These are phyloP conservation scores for Mycena amicta DNA, from an alignment of 768 basidiomycete genomes.

Conservation along the genomic window DNA sequence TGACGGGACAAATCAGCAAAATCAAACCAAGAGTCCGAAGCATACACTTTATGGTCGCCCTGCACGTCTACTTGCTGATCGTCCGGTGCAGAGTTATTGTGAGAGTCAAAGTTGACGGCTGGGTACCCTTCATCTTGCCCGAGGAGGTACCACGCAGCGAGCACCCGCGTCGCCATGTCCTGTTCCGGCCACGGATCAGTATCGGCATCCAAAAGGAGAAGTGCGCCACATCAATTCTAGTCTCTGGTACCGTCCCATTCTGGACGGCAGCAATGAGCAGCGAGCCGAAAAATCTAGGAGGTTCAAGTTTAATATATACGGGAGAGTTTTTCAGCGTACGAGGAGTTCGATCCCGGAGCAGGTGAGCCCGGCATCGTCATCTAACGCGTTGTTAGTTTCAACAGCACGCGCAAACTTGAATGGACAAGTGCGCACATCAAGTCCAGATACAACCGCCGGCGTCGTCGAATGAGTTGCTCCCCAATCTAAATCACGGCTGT, in stretches of 20 bases:
- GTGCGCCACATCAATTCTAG: conserved; percentile 54
- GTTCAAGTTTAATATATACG: too few relatives aligned
- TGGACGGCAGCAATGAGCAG: too few relatives aligned
- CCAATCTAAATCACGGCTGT: conserved; percentile 51
- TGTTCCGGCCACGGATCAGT: too few relatives aligned
- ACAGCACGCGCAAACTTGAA: conserved; percentile 2
- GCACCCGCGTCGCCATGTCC: conserved; percentile 75
- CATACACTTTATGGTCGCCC: conserved; percentile 53
- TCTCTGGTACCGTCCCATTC: conserved; percentile 54
- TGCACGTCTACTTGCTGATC: conserved; percentile 58
- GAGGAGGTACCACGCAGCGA: conserved; percentile 64
- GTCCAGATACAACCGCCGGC: conserved; percentile 59
- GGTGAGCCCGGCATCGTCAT: conserved; percentile 72
- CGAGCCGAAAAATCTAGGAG: too few relatives aligned
- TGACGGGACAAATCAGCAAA: neutral
- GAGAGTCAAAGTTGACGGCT: conserved; percentile 61
- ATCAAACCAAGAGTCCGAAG: neutral
- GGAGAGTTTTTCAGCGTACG: too few relatives aligned
- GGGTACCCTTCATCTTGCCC: conserved; percentile 63
- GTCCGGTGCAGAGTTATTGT: conserved; percentile 39
- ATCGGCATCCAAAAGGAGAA: conserved; percentile 13
- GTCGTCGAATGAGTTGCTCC: conserved; percentile 60
- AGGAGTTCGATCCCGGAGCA: conserved; percentile 66
- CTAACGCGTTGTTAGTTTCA: conserved; percentile 33
- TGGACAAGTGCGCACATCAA: conserved; percentile 49